Evolutionary conservation across 306 rosid species (phyloP).

Genomic region (Lagenaria siceraria): DNA sequence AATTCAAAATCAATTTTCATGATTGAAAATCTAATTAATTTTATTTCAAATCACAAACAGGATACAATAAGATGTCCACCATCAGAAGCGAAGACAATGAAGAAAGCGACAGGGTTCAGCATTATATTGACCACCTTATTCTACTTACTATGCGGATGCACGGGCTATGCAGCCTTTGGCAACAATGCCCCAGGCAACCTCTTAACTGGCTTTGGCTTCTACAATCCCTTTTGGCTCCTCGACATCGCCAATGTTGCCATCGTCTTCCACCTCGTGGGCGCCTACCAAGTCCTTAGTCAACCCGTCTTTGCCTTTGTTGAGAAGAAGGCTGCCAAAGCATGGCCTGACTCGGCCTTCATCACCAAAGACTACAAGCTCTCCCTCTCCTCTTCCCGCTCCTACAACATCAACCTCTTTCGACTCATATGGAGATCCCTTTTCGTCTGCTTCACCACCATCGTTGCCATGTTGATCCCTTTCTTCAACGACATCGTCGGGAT

Average conservation of each 20-base stretch:
- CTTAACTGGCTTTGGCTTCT: slow-evolving; percentile 41
- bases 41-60: neutral
- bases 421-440: slow-evolving; percentile 26
- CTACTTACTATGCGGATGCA: slow-evolving; percentile 56
- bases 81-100: slow-evolving; percentile 15
- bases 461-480: slow-evolving; percentile 42
- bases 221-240: slow-evolving; percentile 47
- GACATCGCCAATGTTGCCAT: slow-evolving; percentile 60
- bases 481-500: slow-evolving; percentile 49
- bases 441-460: slow-evolving; percentile 18
- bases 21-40: no score
- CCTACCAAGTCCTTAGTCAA: slow-evolving; percentile 47
- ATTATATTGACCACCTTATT: slow-evolving; percentile 37
- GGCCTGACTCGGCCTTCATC: slow-evolving; percentile 28
- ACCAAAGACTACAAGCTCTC: slow-evolving; percentile 20
- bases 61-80: slow-evolving; percentile 3
- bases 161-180: slow-evolving; percentile 82
- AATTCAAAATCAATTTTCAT: no score
- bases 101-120: slow-evolving; percentile 46
- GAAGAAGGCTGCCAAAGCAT: neutral
- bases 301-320: slow-evolving; percentile 3
- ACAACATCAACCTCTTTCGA: slow-evolving; percentile 28
- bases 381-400: slow-evolving; percentile 23
- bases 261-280: slow-evolving; percentile 74
- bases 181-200: slow-evolving; percentile 57